Conservation (phyloP, 2,329 filamentous ascomycete species). For the Penicillium polonicum region DNA sequence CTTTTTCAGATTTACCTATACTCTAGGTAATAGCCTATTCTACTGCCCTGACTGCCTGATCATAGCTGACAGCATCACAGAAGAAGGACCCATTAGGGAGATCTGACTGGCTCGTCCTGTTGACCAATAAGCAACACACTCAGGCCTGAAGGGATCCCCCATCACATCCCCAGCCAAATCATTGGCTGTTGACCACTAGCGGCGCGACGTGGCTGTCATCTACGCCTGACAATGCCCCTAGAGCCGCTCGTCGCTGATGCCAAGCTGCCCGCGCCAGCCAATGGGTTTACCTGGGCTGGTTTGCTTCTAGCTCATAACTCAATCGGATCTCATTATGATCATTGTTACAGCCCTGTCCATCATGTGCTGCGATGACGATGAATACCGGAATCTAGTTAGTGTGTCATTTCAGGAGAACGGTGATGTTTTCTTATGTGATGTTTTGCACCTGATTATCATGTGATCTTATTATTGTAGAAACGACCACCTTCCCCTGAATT, state of each 20-base stretch:
- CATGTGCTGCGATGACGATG: not conserved
- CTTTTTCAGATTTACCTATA: not conserved
- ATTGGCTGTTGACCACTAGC: slow-evolving; percentile 20
- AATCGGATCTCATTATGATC: not conserved
- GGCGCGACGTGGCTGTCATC: slow-evolving; percentile 13
- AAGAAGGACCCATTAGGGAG: not conserved
- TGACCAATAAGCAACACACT: slow-evolving; percentile 16
- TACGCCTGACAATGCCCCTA: slow-evolving; percentile 22
- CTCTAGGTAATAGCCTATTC: not conserved
- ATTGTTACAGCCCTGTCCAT: not conserved
- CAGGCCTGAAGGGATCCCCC: slow-evolving; percentile 9
- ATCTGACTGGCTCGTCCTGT: slow-evolving; percentile 5
- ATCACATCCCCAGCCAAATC: slow-evolving; percentile 20
- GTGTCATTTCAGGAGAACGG: not conserved
- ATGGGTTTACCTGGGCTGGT: slow-evolving; percentile 6
- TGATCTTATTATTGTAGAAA: not conserved
- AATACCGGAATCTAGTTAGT: not conserved
- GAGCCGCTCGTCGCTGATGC: slow-evolving; percentile 23
- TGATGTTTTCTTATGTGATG: not conserved
- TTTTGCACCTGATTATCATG: not conserved
- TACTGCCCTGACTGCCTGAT: not conserved
- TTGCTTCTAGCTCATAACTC: not conserved
- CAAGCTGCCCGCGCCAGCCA: slow-evolving; percentile 17
- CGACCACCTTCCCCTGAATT: not conserved
- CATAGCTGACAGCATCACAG: not conserved